Percentiles rank a stretch among this genome's conserved stretches.
phyloP scores from a whole-genome alignment of 1,139 yeast genomes.

The Yamadazyma oceani region DNA sequence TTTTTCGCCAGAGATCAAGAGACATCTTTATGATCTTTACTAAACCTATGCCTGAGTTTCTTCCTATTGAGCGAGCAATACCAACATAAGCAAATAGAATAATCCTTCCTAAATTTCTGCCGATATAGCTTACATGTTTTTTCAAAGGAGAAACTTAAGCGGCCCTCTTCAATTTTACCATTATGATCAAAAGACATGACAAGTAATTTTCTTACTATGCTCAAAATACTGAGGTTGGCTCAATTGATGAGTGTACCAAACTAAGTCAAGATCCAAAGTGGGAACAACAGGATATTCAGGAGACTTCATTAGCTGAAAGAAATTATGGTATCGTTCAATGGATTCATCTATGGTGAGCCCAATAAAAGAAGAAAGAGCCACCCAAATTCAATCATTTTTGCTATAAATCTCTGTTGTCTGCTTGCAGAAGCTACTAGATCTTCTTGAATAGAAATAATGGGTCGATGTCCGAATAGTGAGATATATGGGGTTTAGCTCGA shows the following conservation, averaged over 20 bases:
- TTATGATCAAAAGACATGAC: slow-evolving; percentile 17
- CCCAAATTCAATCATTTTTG: slow-evolving; percentile 29
- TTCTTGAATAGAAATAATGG: slow-evolving; percentile 15
- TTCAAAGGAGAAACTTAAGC: slow-evolving; percentile 10
- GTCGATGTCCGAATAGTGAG: slow-evolving; percentile 4
- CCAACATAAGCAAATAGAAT: slow-evolving; percentile 18
- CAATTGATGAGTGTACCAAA: slow-evolving; percentile 44
- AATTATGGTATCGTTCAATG: slow-evolving; percentile 25
- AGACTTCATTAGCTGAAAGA: slow-evolving; percentile 19
- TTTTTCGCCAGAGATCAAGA: slow-evolving; percentile 1
- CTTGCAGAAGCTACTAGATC: slow-evolving; percentile 35
- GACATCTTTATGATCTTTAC: slow-evolving; percentile 1
- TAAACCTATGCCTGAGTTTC: slow-evolving; percentile 2
- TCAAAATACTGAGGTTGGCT: slow-evolving; percentile 24
- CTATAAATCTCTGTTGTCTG: slow-evolving; percentile 33
- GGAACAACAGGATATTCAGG: slow-evolving; percentile 28
- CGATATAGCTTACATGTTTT: slow-evolving; percentile 10
- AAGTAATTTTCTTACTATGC: slow-evolving; percentile 17
- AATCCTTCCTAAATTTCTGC: slow-evolving; percentile 11
- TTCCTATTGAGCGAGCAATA: slow-evolving; percentile 12
- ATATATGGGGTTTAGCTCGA: slow-evolving; percentile 7
- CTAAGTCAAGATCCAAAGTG: slow-evolving; percentile 39
- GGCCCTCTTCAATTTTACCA: slow-evolving; percentile 20
- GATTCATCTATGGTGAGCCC: slow-evolving; percentile 21
- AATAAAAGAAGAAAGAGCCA: slow-evolving; percentile 29